Conservation (phyloP, 495 filamentous ascomycete species). For the Tuber indicum region DNA sequence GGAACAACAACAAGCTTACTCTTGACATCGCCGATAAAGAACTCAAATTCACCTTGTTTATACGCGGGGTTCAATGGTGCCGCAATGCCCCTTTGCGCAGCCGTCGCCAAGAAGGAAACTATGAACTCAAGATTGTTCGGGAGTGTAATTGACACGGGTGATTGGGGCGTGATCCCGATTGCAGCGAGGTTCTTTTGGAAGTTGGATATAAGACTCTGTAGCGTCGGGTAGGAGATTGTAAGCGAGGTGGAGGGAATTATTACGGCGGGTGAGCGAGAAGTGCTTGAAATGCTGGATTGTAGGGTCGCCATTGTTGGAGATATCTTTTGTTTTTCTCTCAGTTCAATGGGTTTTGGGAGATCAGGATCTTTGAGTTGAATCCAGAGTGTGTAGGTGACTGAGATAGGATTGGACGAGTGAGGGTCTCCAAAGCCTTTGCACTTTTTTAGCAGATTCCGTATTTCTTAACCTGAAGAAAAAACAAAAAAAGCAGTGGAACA, state of each 20-base stretch:
- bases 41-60: slow-evolving; percentile 81
- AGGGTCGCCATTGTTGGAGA: slow-evolving; percentile 46
- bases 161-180: slow-evolving; percentile 57
- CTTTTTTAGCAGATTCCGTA: not conserved
- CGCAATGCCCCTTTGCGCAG: slow-evolving; percentile 71
- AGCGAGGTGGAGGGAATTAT: slow-evolving; percentile 61
- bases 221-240: slow-evolving; percentile 57
- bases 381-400: not conserved
- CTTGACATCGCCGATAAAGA: slow-evolving; percentile 78
- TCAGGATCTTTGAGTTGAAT: not conserved
- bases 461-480: slow-evolving; percentile 10
- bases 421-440: too few relatives aligned
- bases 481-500: not conserved
- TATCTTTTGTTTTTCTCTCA: too few relatives aligned
- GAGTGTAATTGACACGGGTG: slow-evolving; percentile 67
- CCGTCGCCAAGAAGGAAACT: slow-evolving; percentile 68
- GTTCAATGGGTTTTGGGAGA: not conserved
- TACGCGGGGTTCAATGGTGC: slow-evolving; percentile 77
- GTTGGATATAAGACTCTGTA: slow-evolving; percentile 53
- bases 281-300: slow-evolving; percentile 46
- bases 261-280: slow-evolving; percentile 51
- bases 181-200: slow-evolving; percentile 68
- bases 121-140: slow-evolving; percentile 78
- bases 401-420: not conserved
- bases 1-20: slow-evolving; percentile 69